phyloP scores from a whole-genome alignment of 176 grass and related monocot genomes.

The Triticum dicoccoides region DNA sequence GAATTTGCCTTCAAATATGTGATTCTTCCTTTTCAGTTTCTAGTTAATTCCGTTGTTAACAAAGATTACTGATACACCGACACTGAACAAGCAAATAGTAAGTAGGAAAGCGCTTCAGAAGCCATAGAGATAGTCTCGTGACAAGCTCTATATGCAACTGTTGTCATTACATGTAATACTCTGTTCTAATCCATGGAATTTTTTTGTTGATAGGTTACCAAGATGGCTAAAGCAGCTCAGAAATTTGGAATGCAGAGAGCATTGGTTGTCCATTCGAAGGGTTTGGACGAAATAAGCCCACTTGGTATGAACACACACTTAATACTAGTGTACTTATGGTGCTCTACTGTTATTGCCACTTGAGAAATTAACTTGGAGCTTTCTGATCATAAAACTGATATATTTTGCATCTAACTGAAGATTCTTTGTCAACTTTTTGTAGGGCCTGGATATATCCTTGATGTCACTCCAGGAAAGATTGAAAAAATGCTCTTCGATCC shows the following conservation, averaged over 20 bases:
- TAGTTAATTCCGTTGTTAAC: neutral
- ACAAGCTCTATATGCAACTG: neutral
- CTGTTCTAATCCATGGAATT: neutral
- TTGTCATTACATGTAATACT: neutral
- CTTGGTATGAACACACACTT: conserved; percentile 55
- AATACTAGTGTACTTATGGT: neutral
- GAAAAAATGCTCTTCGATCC: conserved; percentile 85
- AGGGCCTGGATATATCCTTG: conserved; percentile 97
- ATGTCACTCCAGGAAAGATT: conserved; percentile 82
- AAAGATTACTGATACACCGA: neutral
- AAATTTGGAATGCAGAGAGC: conserved; percentile 92
- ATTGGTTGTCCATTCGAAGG: conserved; percentile 93
- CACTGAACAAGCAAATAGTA: neutral
- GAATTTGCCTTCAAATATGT: neutral
- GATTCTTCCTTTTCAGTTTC: neutral
- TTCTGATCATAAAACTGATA: conserved; percentile 14
- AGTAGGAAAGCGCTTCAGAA: neutral
- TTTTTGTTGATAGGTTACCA: conserved; percentile 55
- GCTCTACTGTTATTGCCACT: neutral
- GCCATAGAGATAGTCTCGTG: neutral
- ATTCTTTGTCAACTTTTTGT: conserved; percentile 13
- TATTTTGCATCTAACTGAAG: conserved; percentile 25
- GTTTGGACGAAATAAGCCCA: conserved; percentile 97
- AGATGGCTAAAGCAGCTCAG: conserved; percentile 93
- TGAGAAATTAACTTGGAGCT: neutral